Base-by-base conservation (phyloP, 192 early-diverging fungal genomes). In the Phycomyces blakesleeanus region DNA sequence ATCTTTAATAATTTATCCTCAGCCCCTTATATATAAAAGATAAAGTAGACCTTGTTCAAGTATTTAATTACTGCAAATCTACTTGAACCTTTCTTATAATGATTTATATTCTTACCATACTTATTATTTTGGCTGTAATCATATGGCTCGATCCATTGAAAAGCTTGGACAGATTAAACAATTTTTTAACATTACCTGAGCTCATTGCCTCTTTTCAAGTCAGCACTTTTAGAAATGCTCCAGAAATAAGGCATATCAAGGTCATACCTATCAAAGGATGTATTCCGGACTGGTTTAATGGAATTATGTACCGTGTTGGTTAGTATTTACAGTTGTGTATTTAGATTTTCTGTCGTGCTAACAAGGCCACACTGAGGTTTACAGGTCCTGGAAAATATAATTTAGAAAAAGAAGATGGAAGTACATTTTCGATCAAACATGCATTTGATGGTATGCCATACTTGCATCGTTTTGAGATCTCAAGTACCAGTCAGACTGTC, bases 231-330 rank as follows among this genome's bases (percentile, higher is more conserved):
- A 22, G 14, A n/a, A 73, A 81, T 51, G 61, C 47, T 11, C 74
- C 71, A 24, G 79, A 81, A 61, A 59, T 71, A 21, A 53, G 66
- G 15, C 63, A 62, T 12, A 76, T 73, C 0, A 55, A 68, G 3
- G 2, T 47, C 0, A 47, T 82, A 7, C 18, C 67, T n/a, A 69
- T 73, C 29, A 68, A 63, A 29, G 82, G 80, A 8, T 60, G 59
- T 8, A 58, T 84, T 39, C 82, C 82, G n/a, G 26, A 60, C 4
- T 84, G 80, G 78, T 55, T 84, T 41, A 68, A 76, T 16, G 80
- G 82, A 27, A 71, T 64, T 10, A 61, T 84, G 51, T 82, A 80
- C 34, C 72, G 82, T 22, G 55, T 71, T 37, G 80, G 78, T 77
- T 67, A 72, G 27, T 4, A 44, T 54, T 12, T 25, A 39, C 4